Base-by-base conservation (phyloP, 2,329 filamentous ascomycete genomes). In the Arthroderma sp. region DNA sequence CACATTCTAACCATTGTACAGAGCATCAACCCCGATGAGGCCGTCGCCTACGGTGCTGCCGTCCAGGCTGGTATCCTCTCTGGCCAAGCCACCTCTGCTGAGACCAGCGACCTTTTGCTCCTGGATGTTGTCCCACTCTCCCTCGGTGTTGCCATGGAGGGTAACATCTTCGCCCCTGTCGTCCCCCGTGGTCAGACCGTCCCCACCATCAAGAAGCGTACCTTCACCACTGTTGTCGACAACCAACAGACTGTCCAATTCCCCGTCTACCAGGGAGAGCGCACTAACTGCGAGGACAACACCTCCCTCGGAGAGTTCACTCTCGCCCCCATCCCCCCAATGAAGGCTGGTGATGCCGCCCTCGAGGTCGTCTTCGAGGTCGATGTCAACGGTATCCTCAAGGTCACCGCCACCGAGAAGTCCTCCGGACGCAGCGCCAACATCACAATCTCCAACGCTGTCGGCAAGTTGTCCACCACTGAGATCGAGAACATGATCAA, bases 391-490 rank as follows among this genome's bases (percentile, higher is more conserved):
- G 91, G 91, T 82, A 94, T 95, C 68, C 82, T 98, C 56, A 98
- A 98, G 82, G 91, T 96, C 62, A 96, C 89, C 52, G 91, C 91
- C 56, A 95, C 89, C 40, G 91, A 98, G 80, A 98, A 98, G 82
- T 89, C 86, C 58, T 94, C 91, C 31, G 91, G 91, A 62, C 88
- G 91, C 68, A 91, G 78, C 63, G 91, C 91, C 71, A 98, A 98
- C 81, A 98, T 98, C 69, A 98, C 91, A 66, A 98, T 98, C 72
- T 86, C 86, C 71, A 98, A 98, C 81, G 94, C 91, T 49, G 89
- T 98, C 61, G 91, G 91, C 68, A 98, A 98, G 78, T 86, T 98
- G 56, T 94, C 87, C 52, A 84, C 82, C 44, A 71, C 72, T 51
- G 91, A 98, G 74, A 98, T 98, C 55, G 91, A 98, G 77, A 87